Evolutionary conservation across 2,329 filamentous ascomycete genomes (phyloP).

Genomic region (Amylocarpus encephaloides): DNA sequence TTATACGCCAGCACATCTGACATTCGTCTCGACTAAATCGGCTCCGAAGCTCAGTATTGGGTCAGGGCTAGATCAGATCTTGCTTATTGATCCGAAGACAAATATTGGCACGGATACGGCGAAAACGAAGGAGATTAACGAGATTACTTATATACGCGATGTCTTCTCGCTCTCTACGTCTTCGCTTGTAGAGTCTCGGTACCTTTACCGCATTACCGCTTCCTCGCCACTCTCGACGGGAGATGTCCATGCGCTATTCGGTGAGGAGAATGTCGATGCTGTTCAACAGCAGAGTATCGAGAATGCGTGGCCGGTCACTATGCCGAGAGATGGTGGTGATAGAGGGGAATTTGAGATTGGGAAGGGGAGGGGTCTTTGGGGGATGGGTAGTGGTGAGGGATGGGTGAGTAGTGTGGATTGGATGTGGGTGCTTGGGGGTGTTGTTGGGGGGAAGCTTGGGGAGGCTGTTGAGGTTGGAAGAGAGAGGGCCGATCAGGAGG

Average conservation of each 20-base stretch:
- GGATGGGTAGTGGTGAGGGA: conserved; percentile 7
- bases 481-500: not conserved
- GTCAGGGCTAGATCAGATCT: not conserved
- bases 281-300: conserved; percentile 5
- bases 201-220: conserved; percentile 13
- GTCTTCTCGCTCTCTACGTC: not conserved
- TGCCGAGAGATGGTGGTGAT: not conserved
- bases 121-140: conserved; percentile 2
- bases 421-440: conserved; percentile 13
- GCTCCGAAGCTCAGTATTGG: not conserved
- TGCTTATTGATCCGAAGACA: not conserved
- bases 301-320: conserved; percentile 14
- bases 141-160: conserved; percentile 11
- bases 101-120: not conserved
- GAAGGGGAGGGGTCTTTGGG: conserved; percentile 12
- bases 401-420: conserved; percentile 9
- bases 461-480: not conserved
- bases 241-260: not conserved
- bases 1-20: conserved; percentile 9
- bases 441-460: conserved; percentile 8
- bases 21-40: conserved; percentile 7
- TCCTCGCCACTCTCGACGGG: not conserved
- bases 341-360: conserved; percentile 7
- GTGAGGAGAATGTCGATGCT: not conserved
- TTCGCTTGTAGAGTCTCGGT: not conserved